Evolutionary conservation across 805 yeast species (phyloP).

Genomic region (Zygosaccharomyces rouxii): DNA sequence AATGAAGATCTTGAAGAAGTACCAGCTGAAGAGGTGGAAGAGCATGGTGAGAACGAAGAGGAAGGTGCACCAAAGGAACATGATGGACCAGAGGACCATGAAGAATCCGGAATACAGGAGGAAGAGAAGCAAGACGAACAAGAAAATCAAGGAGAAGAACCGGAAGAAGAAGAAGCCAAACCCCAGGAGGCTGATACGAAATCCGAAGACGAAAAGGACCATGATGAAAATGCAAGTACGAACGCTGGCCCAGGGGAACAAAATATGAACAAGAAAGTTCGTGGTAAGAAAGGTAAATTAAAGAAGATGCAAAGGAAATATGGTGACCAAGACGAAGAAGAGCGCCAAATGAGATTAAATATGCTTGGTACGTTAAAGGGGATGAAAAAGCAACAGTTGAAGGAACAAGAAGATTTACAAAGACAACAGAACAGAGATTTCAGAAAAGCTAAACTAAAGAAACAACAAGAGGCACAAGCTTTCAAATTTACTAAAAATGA

Average conservation of each 20-base stretch:
- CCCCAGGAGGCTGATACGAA: not conserved
- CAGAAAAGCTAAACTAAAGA: slow-evolving; percentile 36
- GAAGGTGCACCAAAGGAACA: not conserved
- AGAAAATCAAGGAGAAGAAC: not conserved
- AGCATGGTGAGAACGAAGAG: slow-evolving; percentile 8
- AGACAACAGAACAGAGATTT: slow-evolving; percentile 35
- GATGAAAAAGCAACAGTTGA: slow-evolving; percentile 37
- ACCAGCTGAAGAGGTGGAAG: slow-evolving; percentile 11
- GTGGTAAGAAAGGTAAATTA: slow-evolving; percentile 83
- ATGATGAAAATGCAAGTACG: not conserved
- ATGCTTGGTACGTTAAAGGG: slow-evolving; percentile 80
- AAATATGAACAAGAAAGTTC: slow-evolving; percentile 42
- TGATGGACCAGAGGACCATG: not conserved
- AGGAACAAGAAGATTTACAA: slow-evolving; percentile 33
- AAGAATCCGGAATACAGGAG: not conserved
- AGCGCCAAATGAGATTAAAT: slow-evolving; percentile 66
- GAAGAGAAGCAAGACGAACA: not conserved
- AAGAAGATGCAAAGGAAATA: slow-evolving; percentile 81
- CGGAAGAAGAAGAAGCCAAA: not conserved
- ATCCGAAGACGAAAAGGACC: not conserved
- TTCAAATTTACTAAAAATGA: slow-evolving; percentile 34
- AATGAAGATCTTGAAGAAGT: slow-evolving; percentile 10
- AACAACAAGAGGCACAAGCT: slow-evolving; percentile 38
- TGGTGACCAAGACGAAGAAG: slow-evolving; percentile 90
- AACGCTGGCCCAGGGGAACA: slow-evolving; percentile 21